Evolutionary conservation across 495 filamentous ascomycete genomes (phyloP).

Genomic region (Halenospora varia): DNA sequence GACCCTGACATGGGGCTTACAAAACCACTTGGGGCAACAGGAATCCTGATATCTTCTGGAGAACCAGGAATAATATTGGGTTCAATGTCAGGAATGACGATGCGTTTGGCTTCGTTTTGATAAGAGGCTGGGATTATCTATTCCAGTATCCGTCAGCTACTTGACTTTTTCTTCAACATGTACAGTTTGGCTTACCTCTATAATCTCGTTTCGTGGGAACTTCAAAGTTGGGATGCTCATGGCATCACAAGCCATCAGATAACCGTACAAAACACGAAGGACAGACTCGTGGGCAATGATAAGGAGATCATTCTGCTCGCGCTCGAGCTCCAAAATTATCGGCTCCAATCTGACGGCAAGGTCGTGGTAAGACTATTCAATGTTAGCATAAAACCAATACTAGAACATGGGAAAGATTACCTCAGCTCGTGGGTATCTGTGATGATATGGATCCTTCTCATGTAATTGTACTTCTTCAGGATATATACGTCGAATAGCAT

Average conservation of each 20-base stretch:
- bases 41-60: constrained; percentile 81
- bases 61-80: constrained; percentile 57
- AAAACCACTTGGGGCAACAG: constrained; percentile 42
- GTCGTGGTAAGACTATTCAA: constrained; percentile 81
- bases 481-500: constrained; percentile 71
- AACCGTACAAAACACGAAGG: constrained; percentile 91
- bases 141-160: background rate
- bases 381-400: constrained; percentile 28
- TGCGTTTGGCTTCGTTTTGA: constrained; percentile 88
- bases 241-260: constrained; percentile 98
- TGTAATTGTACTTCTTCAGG: constrained; percentile 91
- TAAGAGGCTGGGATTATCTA: constrained; percentile 95
- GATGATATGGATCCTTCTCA: constrained; percentile 93
- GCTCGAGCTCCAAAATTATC: constrained; percentile 95
- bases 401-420: constrained; percentile 40
- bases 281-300: constrained; percentile 99
- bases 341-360: constrained; percentile 97
- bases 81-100: constrained; percentile 67
- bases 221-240: constrained; percentile 89
- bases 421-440: constrained; percentile 93
- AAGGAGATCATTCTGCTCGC: constrained; percentile 92
- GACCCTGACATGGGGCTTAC: constrained; percentile 16
- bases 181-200: constrained; percentile 57
- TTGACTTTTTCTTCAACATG: background rate
- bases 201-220: constrained; percentile 95